Evolutionary conservation across 108 stramenopile species (phyloP), one percentile per base, ranked within the genome.

Genomic region (Fragilaria crotonensis): DNA sequence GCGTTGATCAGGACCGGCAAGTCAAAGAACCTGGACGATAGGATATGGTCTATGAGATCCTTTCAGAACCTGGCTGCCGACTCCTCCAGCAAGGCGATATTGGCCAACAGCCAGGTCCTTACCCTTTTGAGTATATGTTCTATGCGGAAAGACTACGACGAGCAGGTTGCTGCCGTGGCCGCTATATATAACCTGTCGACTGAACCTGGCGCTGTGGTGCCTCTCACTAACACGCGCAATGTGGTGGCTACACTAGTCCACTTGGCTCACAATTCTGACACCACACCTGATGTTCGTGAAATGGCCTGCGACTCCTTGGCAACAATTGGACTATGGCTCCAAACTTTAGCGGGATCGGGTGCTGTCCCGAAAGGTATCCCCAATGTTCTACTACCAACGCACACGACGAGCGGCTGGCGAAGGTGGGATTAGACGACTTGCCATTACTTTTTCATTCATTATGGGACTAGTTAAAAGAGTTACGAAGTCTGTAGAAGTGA

Each of bases 11-110:
- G 25, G 1, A 70, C 68, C 53, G 76, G 76, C 46, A 75, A 62
- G 18, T 78, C 78, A 4, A 68, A 74, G 45, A 48, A 50, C 29
- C 52, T 58, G 18, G 67, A 73, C 19, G 83, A 89, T 72, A 64
- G 90, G n/a, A 50, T 82, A 21, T 84, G 83, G 83, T 57, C 90
- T 22, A 52, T 89, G 17, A 75, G 85, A 5, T 57, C 70, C 17
- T 57, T 92, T 7, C 90, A 92, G 54, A 92, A 92, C 58, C 33
- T 92, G 25, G 79, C 83, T n/a, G 59, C 83, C 7, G 79, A 88
- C 49, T 62, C 80, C 4, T 52, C 73, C 0, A 79, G 79, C 36
- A 89, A 89, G 56, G 59, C 69, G 5, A 47, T 51, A 9, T 64
- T 92, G 27, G 79, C 82, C 4, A 77, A 68, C 5, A 57, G 64